Base-by-base conservation (phyloP, 2,329 filamentous ascomycete species). In the Alternaria brassicicola region DNA sequence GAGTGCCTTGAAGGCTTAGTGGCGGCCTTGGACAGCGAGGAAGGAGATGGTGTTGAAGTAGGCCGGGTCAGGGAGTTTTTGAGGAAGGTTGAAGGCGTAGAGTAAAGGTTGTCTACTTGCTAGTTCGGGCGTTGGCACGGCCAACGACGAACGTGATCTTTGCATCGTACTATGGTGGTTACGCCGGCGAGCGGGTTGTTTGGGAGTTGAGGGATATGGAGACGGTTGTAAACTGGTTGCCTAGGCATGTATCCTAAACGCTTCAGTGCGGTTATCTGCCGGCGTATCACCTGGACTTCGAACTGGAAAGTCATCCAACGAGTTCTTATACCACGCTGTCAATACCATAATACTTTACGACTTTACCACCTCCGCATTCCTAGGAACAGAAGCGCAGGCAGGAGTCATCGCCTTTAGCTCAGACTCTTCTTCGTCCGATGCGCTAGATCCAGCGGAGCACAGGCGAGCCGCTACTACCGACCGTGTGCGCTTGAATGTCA, bases 21-120 rank as follows among this genome's bases (percentile, higher is more conserved):
- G 45, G 88, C 91, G 62, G 95, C 95, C 2, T 90, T 98, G 3
- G 94, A 97, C 78, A 96, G 93, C 70, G 93, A 97, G 75, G 71
- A 75, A 47, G 85, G 87, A 7, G 89, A 91, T 68, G 77, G 76
- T 1, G 81, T 92, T 1, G 92, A 96, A 72, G 87, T 94, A 8
- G 87, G 86, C 0, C 81, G 92, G 8, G 90, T 96, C 12, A 83
- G 90, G 66, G 87, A 93, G 51, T 96, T 96, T 72, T 80, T 96
- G 55, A 85, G 89, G 28, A 89, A 91, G 55, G 90, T 96, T 3
- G 91, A 93, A 70, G 88, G 85, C 2, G 85, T 84, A 2, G 75
- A 77, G 23, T 59, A 36, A 43, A 31, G 26, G 6, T 19, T 25
- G 8, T 33, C 43, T n/a, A 2, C 19, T 3, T 3, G 21, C 21